These are phyloP conservation scores for Gastrolobium villosum DNA, from an alignment of 306 rosid species.

Conservation along the genomic window DNA sequence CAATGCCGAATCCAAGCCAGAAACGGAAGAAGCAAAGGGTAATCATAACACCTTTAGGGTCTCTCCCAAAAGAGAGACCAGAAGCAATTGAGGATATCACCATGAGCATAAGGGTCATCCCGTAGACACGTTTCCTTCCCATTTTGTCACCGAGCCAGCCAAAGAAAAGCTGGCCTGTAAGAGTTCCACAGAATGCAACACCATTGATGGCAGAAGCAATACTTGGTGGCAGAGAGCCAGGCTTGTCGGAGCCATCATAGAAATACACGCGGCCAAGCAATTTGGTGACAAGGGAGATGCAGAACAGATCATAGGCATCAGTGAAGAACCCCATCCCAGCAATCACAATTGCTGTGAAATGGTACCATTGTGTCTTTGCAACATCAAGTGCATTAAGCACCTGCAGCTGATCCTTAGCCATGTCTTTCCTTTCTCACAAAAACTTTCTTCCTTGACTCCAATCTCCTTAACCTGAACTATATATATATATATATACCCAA, in stretches of 20 bases:
- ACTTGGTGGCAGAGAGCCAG: conserved; percentile 75
- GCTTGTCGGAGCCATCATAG: conserved; percentile 54
- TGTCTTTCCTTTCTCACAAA: conserved; percentile 17
- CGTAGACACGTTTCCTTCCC: conserved; percentile 86
- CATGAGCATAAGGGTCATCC: conserved; percentile 93
- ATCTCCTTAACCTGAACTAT: conserved; percentile 35
- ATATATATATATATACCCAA: background rate
- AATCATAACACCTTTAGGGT: conserved; percentile 63
- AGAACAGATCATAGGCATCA: conserved; percentile 87
- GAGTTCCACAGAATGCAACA: conserved; percentile 91
- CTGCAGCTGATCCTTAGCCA: conserved; percentile 65
- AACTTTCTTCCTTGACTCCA: conserved; percentile 6
- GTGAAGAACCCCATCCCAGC: conserved; percentile 98
- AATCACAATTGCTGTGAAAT: conserved; percentile 86
- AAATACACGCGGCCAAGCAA: conserved; percentile 82
- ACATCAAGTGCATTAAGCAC: conserved; percentile 85
- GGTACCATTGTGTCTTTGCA: conserved; percentile 95
- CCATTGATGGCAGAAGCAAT: conserved; percentile 84
- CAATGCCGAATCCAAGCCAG: conserved; percentile 95
- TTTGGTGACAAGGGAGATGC: conserved; percentile 92
- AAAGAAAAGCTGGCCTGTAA: conserved; percentile 86
- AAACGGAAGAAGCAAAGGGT: conserved; percentile 88
- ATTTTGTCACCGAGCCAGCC: conserved; percentile 97
- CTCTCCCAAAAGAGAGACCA: conserved; percentile 76
- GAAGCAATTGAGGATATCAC: conserved; percentile 78